phyloP scores from a whole-genome alignment of 495 filamentous ascomycete species.

The Hyaloscypha hepaticicola region DNA sequence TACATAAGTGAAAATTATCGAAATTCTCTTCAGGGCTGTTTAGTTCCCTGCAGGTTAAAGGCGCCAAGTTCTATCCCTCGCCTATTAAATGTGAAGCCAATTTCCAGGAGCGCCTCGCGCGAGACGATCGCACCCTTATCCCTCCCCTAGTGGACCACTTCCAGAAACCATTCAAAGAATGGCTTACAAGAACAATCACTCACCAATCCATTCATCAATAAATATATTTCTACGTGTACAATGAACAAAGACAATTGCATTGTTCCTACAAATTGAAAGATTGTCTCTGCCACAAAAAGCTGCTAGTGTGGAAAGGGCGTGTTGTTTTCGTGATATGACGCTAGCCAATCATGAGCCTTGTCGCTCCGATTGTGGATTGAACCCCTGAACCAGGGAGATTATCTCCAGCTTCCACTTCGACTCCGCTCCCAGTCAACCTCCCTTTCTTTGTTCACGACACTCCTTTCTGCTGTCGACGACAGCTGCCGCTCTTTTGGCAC shows the following conservation, averaged over 20 bases:
- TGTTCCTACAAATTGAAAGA: background rate
- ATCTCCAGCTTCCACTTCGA: background rate
- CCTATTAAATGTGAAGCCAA: no score
- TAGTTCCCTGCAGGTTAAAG: no score
- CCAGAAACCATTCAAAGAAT: no score
- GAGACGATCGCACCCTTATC: no score
- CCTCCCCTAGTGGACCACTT: no score
- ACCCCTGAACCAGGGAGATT: slow-evolving; percentile 1
- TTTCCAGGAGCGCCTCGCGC: no score
- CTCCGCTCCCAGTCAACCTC: background rate
- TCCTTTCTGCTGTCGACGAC: background rate
- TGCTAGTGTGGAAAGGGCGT: background rate
- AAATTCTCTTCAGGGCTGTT: no score
- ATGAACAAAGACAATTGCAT: background rate
- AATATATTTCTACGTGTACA: background rate
- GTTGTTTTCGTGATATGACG: background rate
- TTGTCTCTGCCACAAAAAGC: background rate
- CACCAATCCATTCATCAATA: no score
- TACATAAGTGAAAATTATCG: no score
- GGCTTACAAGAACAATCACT: no score
- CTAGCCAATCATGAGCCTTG: background rate
- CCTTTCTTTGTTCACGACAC: background rate
- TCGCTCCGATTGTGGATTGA: no score
- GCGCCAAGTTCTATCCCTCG: no score
- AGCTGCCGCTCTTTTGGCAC: background rate